Evolutionary conservation across 73 alveolate species (phyloP).

Genomic region (Tetrahymena elliotti): DNA sequence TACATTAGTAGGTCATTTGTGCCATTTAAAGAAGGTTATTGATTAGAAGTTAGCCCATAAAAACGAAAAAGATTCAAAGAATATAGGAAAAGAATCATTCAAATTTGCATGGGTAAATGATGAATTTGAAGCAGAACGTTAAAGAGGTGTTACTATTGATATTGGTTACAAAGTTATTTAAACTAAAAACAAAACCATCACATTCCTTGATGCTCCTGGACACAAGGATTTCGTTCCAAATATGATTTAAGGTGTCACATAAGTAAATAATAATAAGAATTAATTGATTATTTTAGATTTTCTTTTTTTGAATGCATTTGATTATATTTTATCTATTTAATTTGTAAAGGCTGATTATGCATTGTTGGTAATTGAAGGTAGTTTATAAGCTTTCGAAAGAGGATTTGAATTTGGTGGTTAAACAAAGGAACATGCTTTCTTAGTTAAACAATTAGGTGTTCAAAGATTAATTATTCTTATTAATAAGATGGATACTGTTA

Average conservation of each 20-base stretch:
- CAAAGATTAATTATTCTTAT: background rate
- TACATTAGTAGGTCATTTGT: constrained; percentile 4
- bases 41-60: constrained; percentile 7
- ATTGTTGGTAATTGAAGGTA: constrained; percentile 2
- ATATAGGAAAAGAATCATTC: constrained; percentile 24
- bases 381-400: constrained; percentile 14
- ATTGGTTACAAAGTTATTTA: constrained; percentile 68
- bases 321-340: background rate
- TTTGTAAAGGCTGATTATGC: constrained; percentile 24
- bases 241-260: constrained; percentile 96
- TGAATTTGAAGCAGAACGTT: constrained; percentile 62
- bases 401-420: constrained; percentile 11
- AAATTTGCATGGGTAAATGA: constrained; percentile 16
- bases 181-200: constrained; percentile 57
- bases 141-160: constrained; percentile 97
- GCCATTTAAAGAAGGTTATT: background rate
- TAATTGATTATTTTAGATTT: background rate
- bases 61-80: constrained; percentile 15
- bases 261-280: background rate
- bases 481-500: constrained; percentile 20
- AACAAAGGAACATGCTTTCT: constrained; percentile 3
- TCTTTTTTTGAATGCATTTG: background rate
- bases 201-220: constrained; percentile 98
- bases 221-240: constrained; percentile 96
- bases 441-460: constrained; percentile 8